phyloP scores from a whole-genome alignment of 2,329 filamentous ascomycete genomes.

The Grosmannia penicillata region DNA sequence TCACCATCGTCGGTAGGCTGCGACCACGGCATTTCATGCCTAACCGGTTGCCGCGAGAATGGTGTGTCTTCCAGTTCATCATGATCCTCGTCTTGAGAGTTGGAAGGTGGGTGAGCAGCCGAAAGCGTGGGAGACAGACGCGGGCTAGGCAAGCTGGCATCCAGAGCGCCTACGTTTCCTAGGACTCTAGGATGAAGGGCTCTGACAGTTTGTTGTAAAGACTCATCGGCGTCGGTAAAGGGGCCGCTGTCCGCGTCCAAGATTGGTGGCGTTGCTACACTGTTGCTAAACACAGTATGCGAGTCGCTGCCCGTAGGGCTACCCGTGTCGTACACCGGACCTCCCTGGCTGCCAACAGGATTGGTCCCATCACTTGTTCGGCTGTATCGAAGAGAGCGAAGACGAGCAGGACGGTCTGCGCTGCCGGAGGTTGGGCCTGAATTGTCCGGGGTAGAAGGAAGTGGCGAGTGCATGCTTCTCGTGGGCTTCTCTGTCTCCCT shows the following conservation, averaged over 20 bases:
- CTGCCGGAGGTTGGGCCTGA: slow-evolving; percentile 25
- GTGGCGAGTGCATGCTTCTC: slow-evolving; percentile 16
- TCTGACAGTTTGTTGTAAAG: slow-evolving; percentile 29
- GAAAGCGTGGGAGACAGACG: slow-evolving; percentile 85
- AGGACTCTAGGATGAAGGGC: slow-evolving; percentile 37
- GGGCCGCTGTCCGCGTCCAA: slow-evolving; percentile 57
- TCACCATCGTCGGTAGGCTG: slow-evolving; percentile 25
- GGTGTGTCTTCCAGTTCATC: slow-evolving; percentile 25
- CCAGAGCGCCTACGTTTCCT: slow-evolving; percentile 61
- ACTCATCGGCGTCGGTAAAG: slow-evolving; percentile 35
- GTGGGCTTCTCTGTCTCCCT: background rate
- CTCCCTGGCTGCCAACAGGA: slow-evolving; percentile 23
- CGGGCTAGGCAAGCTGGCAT: slow-evolving; percentile 87
- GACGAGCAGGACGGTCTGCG: slow-evolving; percentile 21
- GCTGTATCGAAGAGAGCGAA: slow-evolving; percentile 26
- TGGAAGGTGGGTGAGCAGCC: slow-evolving; percentile 38
- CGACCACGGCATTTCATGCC: slow-evolving; percentile 20
- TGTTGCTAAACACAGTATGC: slow-evolving; percentile 46
- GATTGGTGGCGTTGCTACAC: slow-evolving; percentile 60
- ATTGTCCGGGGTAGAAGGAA: slow-evolving; percentile 42
- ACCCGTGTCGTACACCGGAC: slow-evolving; percentile 27
- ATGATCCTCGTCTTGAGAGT: slow-evolving; percentile 27
- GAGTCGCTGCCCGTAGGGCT: slow-evolving; percentile 40
- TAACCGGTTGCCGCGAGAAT: slow-evolving; percentile 18
- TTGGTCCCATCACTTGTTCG: slow-evolving; percentile 29